phyloP scores from a whole-genome alignment of 306 rosid genomes.

The Casuarina cunninghamiana region DNA sequence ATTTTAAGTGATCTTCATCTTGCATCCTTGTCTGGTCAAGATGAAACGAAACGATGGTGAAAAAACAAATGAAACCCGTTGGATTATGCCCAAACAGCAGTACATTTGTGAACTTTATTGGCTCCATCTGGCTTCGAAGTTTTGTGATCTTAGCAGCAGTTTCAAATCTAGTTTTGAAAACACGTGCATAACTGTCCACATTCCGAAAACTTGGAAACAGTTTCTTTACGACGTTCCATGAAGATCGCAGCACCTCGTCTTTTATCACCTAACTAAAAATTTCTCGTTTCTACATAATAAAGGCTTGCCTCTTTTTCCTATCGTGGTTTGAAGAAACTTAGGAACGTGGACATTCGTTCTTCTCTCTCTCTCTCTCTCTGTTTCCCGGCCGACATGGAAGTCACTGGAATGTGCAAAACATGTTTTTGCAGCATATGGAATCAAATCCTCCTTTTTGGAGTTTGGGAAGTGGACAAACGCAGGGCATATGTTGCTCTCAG shows the following conservation, averaged over 20 bases:
- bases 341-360: neutral
- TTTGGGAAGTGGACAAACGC: neutral
- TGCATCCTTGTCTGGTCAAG: neutral
- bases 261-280: no score
- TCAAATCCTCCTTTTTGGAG: neutral
- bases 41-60: neutral
- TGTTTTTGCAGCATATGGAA: neutral
- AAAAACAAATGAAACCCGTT: neutral
- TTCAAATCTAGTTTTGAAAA: no score
- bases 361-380: neutral
- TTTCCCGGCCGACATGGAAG: neutral
- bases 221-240: no score
- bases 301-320: neutral
- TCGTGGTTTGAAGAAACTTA: neutral
- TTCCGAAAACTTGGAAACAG: no score
- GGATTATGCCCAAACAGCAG: no score
- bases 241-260: no score
- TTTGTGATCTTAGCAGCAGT: no score
- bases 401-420: neutral
- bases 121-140: no score
- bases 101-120: no score
- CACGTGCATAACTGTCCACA: no score
- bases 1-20: neutral
- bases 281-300: neutral
- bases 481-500: neutral